Evolutionary conservation across 2,329 filamentous ascomycete genomes (phyloP).

Genomic region (Epichloe sp.): DNA sequence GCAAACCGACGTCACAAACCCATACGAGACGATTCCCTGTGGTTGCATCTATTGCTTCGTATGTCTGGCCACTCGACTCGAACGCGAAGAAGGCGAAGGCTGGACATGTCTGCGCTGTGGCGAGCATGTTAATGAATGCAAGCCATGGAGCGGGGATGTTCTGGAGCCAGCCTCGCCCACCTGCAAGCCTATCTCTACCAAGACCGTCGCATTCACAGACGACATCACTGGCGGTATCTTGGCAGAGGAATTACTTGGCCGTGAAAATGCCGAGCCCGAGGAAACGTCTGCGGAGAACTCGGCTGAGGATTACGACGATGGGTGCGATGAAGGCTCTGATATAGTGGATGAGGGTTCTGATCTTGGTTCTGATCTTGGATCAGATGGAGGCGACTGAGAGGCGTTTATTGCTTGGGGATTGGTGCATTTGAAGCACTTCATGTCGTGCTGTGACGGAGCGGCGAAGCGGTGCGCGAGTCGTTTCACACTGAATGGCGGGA

Average conservation of each 20-base stretch:
- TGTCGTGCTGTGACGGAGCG: no score
- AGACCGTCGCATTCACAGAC: slow-evolving; percentile 51
- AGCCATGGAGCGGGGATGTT: slow-evolving; percentile 85
- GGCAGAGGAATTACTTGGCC: slow-evolving; percentile 14
- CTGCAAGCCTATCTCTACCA: slow-evolving; percentile 28
- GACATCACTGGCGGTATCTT: slow-evolving; percentile 28
- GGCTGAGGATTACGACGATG: slow-evolving; percentile 7
- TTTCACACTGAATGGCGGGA: no score
- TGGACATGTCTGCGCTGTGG: slow-evolving; percentile 88
- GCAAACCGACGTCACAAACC: slow-evolving; percentile 89
- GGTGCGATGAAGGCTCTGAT: slow-evolving; percentile 4
- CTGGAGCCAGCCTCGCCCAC: slow-evolving; percentile 42
- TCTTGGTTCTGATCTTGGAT: slow-evolving; percentile 3
- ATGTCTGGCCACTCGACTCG: slow-evolving; percentile 79
- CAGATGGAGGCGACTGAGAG: slow-evolving; percentile 4
- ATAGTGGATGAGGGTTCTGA: slow-evolving; percentile 5
- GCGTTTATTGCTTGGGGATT: background rate
- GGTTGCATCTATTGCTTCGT: slow-evolving; percentile 94
- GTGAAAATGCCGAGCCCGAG: background rate
- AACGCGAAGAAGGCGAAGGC: slow-evolving; percentile 86
- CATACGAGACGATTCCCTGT: slow-evolving; percentile 82
- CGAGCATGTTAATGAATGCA: slow-evolving; percentile 69
- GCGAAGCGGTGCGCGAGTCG: no score
- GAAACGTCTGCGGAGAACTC: slow-evolving; percentile 10
- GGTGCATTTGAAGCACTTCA: no score